Evolutionary conservation across 2,329 filamentous ascomycete genomes (phyloP), one percentile per base, ranked within the genome.

Genomic region (Botrytis pseudocinerea): DNA sequence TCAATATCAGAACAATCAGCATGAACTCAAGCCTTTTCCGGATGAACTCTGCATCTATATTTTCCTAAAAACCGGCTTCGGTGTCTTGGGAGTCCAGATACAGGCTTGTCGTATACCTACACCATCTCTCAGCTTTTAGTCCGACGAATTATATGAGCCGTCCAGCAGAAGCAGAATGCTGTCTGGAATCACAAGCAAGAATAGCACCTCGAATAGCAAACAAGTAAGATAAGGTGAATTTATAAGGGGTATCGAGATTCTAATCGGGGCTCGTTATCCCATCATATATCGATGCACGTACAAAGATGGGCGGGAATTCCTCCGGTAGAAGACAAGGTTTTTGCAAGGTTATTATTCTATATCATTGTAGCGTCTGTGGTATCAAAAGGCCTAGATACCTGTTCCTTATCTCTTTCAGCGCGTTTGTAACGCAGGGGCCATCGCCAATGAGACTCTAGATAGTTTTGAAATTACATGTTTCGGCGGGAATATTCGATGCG

Each of bases 121-220:
- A 57, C 14, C 14, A 28, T 54, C 51, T 16, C 14, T 16, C 12
- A 14, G 16, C 8, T n/a, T n/a, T 16, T 18, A 28, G 1, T 8
- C 25, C 25, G 14, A 8, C 2, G 1, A 4, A 1, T n/a, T 7
- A n/a, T 20, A n/a, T 14, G 25, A 51, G n/a, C 14, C n/a, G 6
- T 54, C 2, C 0, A 4, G 8, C n/a, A 16, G 1, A 54, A 54
- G 14, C 14, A 18, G n/a, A 18, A 54, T 28, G n/a, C n/a, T 54
- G 12, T 28, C 28, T 14, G 6, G 2, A 28, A 54, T 18, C 51
- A 8, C 12, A 28, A 54, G 7, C 0, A 4, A 3, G 51, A 28
- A 3, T 2, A 2, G n/a, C 51, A 0, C 25, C 1, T 0, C 0
- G 1, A 54, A 7, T 0, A n/a, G 2, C 0, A n/a, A 12, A 54